Evolutionary conservation across 371 early-diverging fungal species (phyloP).

Genomic region (Zopfochytrium polystomum): DNA sequence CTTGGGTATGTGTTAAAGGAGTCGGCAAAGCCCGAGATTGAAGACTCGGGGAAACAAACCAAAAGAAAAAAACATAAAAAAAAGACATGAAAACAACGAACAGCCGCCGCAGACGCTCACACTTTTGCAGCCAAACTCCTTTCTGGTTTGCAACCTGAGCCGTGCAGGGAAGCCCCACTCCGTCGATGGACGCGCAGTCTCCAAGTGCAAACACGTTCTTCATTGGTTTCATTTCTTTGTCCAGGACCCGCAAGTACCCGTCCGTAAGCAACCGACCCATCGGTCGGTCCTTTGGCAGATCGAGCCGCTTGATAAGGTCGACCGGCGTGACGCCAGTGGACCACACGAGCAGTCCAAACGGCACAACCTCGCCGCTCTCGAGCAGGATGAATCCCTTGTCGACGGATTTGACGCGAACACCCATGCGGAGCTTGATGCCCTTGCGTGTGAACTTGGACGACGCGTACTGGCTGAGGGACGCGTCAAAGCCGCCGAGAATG

Average conservation of each 20-base stretch:
- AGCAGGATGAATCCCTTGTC: slow-evolving; percentile 41
- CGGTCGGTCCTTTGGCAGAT: slow-evolving; percentile 20
- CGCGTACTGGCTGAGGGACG: slow-evolving; percentile 63
- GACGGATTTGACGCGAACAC: slow-evolving; percentile 67
- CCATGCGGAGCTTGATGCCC: slow-evolving; percentile 69
- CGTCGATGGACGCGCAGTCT: slow-evolving; percentile 77
- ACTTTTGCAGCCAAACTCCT: slow-evolving; percentile 58
- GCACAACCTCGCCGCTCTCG: slow-evolving; percentile 47
- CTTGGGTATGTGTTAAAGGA: too few relatives aligned
- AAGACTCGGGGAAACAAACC: too few relatives aligned
- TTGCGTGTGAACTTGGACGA: slow-evolving; percentile 68
- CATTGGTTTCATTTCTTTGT: slow-evolving; percentile 52
- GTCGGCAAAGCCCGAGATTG: too few relatives aligned
- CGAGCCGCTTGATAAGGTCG: slow-evolving; percentile 52
- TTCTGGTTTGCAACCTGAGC: slow-evolving; percentile 90
- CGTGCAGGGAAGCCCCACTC: slow-evolving; percentile 67
- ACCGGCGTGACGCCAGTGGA: slow-evolving; percentile 76
- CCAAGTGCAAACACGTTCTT: slow-evolving; percentile 71
- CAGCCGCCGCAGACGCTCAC: too few relatives aligned
- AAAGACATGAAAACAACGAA: slow-evolving; percentile 30
- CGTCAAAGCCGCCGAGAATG: slow-evolving; percentile 81
- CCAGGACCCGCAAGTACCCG: slow-evolving; percentile 64
- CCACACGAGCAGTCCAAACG: slow-evolving; percentile 69
- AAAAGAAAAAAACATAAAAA: too few relatives aligned
- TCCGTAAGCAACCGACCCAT: slow-evolving; percentile 64